These are phyloP conservation scores for Chamaenerion angustifolium DNA, from an alignment of 345 rosid species.

Conservation along the genomic window DNA sequence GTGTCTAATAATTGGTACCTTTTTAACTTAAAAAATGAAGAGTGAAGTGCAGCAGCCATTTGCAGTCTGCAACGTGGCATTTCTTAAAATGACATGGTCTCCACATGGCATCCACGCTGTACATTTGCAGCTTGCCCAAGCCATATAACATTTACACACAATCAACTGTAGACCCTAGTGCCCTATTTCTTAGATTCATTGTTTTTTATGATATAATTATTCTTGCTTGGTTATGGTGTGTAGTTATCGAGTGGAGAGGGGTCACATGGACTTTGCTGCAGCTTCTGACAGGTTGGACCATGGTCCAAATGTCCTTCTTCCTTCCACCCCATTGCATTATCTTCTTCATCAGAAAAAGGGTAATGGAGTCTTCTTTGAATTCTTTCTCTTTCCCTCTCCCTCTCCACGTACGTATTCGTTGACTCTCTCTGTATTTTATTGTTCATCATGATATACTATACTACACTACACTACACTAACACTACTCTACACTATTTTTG, in stretches of 20 bases:
- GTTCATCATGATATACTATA: conserved; percentile 2
- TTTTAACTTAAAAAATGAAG: too few species aligned
- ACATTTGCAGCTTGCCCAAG: too few species aligned
- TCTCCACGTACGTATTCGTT: conserved; percentile 3
- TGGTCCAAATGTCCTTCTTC: not conserved
- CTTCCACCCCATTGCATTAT: not conserved
- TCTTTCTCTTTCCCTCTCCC: conserved; percentile 8
- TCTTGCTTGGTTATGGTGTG: not conserved
- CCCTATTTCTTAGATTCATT: too few species aligned
- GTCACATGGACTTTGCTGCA: conserved; percentile 6
- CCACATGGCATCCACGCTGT: too few species aligned
- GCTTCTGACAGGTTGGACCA: conserved; percentile 11
- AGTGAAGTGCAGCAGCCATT: too few species aligned
- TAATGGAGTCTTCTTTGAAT: conserved; percentile 6
- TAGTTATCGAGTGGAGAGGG: conserved; percentile 4
- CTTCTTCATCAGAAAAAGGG: conserved; percentile 7
- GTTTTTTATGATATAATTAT: not conserved
- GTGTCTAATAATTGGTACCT: too few species aligned
- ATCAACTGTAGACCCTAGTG: too few species aligned
- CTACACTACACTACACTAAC: not conserved
- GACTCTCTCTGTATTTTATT: conserved; percentile 3
- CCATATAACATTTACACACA: too few species aligned
- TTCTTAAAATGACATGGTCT: too few species aligned
- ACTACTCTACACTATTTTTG: too few species aligned
- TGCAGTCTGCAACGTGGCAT: too few species aligned